Evolutionary conservation across 2,329 filamentous ascomycete species (phyloP).

Genomic region (Penicillium hesseltinei): DNA sequence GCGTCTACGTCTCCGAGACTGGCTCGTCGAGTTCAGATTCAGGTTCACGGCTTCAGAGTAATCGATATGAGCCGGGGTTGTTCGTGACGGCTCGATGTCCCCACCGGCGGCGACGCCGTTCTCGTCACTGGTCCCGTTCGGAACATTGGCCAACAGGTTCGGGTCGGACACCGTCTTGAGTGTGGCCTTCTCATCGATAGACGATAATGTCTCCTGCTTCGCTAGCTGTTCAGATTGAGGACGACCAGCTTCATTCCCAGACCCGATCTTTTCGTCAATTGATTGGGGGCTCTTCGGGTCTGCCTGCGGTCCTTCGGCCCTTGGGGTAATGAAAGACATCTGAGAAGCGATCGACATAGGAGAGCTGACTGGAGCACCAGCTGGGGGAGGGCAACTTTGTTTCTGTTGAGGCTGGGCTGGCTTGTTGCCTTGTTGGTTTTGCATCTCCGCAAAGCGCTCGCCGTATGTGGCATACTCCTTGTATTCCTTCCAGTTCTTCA

Average conservation of each 20-base stretch:
- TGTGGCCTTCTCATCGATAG: slow-evolving; percentile 47
- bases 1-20: slow-evolving; percentile 40
- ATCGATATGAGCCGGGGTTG: slow-evolving; percentile 33
- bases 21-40: slow-evolving; percentile 38
- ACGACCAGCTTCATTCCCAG: slow-evolving; percentile 37
- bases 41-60: slow-evolving; percentile 44
- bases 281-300: slow-evolving; percentile 31
- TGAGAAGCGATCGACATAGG: slow-evolving; percentile 25
- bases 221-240: slow-evolving; percentile 29
- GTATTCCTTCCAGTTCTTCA: slow-evolving; percentile 90
- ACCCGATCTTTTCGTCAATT: slow-evolving; percentile 37
- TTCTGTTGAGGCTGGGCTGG: slow-evolving; percentile 48
- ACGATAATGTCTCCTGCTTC: slow-evolving; percentile 32
- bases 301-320: slow-evolving; percentile 29
- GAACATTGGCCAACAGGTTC: slow-evolving; percentile 22
- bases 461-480: slow-evolving; percentile 77
- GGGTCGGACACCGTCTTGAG: slow-evolving; percentile 31
- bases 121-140: slow-evolving; percentile 28
- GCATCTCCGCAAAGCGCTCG: slow-evolving; percentile 69
- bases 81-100: slow-evolving; percentile 34
- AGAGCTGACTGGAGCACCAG: slow-evolving; percentile 26
- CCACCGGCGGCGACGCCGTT: slow-evolving; percentile 23
- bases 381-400: slow-evolving; percentile 41
- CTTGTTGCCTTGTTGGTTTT: slow-evolving; percentile 55
- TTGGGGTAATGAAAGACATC: slow-evolving; percentile 27